Evolutionary conservation across 2,329 filamentous ascomycete genomes (phyloP), one percentile per base, ranked within the genome.

Genomic region (Neurospora crassa): DNA sequence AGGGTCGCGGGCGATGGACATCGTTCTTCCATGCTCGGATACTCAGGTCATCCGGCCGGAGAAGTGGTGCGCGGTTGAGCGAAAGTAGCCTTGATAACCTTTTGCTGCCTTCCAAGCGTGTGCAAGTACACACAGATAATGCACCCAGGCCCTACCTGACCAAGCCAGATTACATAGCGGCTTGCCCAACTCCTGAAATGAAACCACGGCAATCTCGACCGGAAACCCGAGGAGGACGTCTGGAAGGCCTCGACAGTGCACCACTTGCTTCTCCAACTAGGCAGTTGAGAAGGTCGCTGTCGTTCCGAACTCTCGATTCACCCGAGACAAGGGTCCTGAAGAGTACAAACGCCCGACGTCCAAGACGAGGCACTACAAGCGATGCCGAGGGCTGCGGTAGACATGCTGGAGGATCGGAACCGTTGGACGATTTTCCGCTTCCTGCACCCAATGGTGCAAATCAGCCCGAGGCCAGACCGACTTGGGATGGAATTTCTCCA

Each of bases 241-340:
- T 63, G 53, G 53, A 63, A 29, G 53, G 53, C 16, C 16, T 63
- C 18, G 53, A 37, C 29, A 34, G 53, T 37, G 53, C 53, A 63
- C 29, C 53, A 37, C 53, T 37, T 63, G 53, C 53, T 63, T 63
- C 53, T 37, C 53, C 83, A n/a, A 63, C 53, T 8, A 84, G 83
- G 75, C 81, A 79, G 69, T 80, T 85, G 14, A 83, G 82, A 70
- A 84, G 86, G 72, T 89, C 88, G 18, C 80, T 87, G 37, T 90
- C 89, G 18, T 85, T 88, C 83, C 87, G 53, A 18, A 63, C 88
- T 70, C 87, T 90, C 72, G 83, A 83, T 72, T 86, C 88, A 1
- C 83, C 88, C 18, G 82, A 81, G 68, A 85, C 81, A 68, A 89
- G 88, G 87, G 85, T 89, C 73, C 80, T 86, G 42, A 86, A 82